A percentile compares a stretch with the other conserved stretches of the same genome.
Evolutionary conservation across 805 yeast species (phyloP).

Genomic region (Yamadazyma sp.): DNA sequence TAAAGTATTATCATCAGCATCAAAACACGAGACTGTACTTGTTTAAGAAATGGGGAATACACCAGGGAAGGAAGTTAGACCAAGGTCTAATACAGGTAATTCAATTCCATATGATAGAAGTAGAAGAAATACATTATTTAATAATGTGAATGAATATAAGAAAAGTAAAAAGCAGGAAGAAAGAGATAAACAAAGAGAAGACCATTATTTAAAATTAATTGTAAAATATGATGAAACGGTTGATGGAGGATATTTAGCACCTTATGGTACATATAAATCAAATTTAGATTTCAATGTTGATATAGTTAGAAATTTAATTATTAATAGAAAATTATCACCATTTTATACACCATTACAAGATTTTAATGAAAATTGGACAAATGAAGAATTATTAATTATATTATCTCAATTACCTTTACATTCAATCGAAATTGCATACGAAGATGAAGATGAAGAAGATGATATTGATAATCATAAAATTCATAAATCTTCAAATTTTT

Average conservation of each 20-base stretch:
- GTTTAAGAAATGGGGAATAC: constrained; percentile 37
- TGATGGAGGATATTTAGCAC: constrained; percentile 93
- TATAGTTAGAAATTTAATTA: constrained; percentile 68
- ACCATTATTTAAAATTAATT: constrained; percentile 53
- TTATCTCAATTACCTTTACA: constrained; percentile 55
- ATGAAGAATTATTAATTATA: constrained; percentile 54
- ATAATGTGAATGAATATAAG: constrained; percentile 16
- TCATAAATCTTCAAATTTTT: constrained; percentile 45
- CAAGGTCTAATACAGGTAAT: constrained; percentile 23
- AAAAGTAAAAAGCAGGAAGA: constrained; percentile 44
- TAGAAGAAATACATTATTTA: constrained; percentile 12
- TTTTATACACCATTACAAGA: constrained; percentile 89
- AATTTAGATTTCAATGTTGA: constrained; percentile 71
- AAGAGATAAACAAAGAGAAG: constrained; percentile 49
- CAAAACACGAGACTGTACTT: not conserved
- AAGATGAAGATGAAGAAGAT: constrained; percentile 57
- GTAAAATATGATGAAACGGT: constrained; percentile 68
- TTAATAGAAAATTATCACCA: constrained; percentile 76
- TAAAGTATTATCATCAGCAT: no score
- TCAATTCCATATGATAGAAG: constrained; percentile 1
- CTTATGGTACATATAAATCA: constrained; percentile 82
- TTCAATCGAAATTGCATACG: constrained; percentile 47
- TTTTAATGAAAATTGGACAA: constrained; percentile 68
- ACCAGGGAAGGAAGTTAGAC: constrained; percentile 38
- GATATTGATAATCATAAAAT: constrained; percentile 61